Percentiles rank a stretch among this genome's conserved stretches.
These are phyloP conservation scores for Solanum hybrid DNA, from an alignment of 305 asterid species.

Conservation along the genomic window DNA sequence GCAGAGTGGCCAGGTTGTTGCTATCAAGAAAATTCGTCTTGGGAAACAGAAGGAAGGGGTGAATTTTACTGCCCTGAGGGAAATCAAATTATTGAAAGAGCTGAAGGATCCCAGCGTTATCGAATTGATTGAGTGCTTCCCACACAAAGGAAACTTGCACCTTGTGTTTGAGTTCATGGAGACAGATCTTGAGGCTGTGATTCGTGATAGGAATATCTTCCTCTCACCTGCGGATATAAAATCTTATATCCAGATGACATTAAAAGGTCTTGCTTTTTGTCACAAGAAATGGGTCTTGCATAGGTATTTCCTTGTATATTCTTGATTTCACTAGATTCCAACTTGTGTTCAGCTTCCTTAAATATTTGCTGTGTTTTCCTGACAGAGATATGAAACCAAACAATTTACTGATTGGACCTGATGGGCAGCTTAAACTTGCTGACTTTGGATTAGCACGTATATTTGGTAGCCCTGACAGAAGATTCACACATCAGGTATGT, in stretches of 20 bases:
- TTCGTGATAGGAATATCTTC: slow-evolving; percentile 82
- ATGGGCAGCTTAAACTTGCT: slow-evolving; percentile 91
- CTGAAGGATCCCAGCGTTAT: slow-evolving; percentile 78
- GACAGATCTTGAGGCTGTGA: slow-evolving; percentile 96
- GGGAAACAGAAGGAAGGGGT: slow-evolving; percentile 99
- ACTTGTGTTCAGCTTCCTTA: slow-evolving; percentile 9
- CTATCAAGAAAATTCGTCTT: slow-evolving; percentile 88
- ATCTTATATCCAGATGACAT: slow-evolving; percentile 91
- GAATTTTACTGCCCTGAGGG: slow-evolving; percentile 90
- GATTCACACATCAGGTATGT: slow-evolving; percentile 93
- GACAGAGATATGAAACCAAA: slow-evolving; percentile 99
- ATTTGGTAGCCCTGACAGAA: slow-evolving; percentile 96
- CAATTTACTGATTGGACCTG: slow-evolving; percentile 84
- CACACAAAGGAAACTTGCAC: slow-evolving; percentile 90
- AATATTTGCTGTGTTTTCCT: slow-evolving; percentile 5
- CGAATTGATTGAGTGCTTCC: slow-evolving; percentile 84
- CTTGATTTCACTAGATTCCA: slow-evolving; percentile 8
- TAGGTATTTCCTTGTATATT: slow-evolving; percentile 41
- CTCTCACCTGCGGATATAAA: slow-evolving; percentile 94
- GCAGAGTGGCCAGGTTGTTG: slow-evolving; percentile 88
- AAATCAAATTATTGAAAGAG: slow-evolving; percentile 90
- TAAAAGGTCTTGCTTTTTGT: slow-evolving; percentile 86
- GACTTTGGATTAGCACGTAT: slow-evolving; percentile 97
- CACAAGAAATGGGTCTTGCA: slow-evolving; percentile 95
- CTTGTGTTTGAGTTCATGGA: slow-evolving; percentile 99